Evolutionary conservation across 805 yeast genomes (phyloP).

Genomic region (Myxozyma melibiosi): DNA sequence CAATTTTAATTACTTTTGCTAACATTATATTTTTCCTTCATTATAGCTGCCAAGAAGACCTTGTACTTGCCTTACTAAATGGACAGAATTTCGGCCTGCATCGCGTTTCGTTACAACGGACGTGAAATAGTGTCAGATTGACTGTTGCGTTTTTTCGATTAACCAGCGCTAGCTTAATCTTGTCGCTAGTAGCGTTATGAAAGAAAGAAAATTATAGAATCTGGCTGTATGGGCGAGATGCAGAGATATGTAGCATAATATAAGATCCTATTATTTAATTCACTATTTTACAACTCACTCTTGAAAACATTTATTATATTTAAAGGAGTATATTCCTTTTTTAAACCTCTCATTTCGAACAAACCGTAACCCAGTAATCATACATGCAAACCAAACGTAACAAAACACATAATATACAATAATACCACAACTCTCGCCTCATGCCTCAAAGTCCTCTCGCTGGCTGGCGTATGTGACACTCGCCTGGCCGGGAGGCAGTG

Average conservation of each 20-base stretch:
- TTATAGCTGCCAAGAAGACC: conserved; percentile 44
- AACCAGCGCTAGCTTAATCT: too few relatives aligned
- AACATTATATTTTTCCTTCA: neutral
- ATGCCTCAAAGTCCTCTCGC: conserved; percentile 26
- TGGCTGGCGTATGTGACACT: conserved; percentile 25
- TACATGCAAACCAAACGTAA: neutral
- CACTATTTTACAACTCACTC: too few relatives aligned
- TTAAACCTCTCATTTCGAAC: neutral
- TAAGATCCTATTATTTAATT: neutral
- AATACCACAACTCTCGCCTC: neutral
- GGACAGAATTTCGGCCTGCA: too few relatives aligned
- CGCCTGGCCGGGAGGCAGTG: conserved; percentile 29
- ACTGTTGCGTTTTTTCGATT: too few relatives aligned
- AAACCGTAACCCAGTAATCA: neutral
- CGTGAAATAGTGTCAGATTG: neutral
- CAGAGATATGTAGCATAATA: neutral
- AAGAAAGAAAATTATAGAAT: neutral
- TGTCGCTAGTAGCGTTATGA: neutral
- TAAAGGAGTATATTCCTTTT: neutral
- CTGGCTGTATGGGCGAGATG: neutral
- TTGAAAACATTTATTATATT: neutral
- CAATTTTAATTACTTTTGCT: neutral
- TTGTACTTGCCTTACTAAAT: conserved; percentile 41
- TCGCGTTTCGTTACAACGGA: neutral
- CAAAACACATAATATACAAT: neutral